Evolutionary conservation across 441 rosid species (phyloP).

Genomic region (Croton laevigatus): DNA sequence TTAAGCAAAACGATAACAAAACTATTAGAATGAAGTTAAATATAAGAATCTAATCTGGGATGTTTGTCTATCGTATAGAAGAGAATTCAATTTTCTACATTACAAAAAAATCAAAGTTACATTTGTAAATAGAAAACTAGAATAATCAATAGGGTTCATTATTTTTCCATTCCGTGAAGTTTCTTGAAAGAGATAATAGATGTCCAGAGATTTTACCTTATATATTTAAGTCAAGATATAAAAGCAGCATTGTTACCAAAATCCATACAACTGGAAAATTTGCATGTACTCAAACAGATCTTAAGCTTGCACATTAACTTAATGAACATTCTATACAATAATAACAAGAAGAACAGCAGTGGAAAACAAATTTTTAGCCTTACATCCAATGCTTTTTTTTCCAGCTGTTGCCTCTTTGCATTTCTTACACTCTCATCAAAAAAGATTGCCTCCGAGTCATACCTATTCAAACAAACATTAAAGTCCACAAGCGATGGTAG

Average conservation of each 20-base stretch:
- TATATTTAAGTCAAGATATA: background rate
- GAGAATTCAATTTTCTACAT: background rate
- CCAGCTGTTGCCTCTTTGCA: constrained; percentile 49
- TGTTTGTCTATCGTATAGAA: no score
- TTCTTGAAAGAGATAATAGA: background rate
- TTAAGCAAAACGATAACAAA: no score
- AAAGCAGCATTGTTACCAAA: background rate
- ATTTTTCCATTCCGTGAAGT: background rate
- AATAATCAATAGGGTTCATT: background rate
- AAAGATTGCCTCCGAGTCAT: constrained; percentile 65
- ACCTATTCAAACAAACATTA: constrained; percentile 36
- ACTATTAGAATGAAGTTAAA: no score
- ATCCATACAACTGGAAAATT: background rate
- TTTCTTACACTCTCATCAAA: constrained; percentile 77
- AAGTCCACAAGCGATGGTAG: constrained; percentile 6
- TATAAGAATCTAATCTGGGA: no score
- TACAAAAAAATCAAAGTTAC: background rate
- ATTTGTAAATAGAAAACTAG: no score
- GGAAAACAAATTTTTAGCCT: constrained; percentile 14
- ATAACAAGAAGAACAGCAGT: background rate
- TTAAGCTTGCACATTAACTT: constrained; percentile 1
- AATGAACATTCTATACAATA: background rate
- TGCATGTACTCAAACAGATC: background rate
- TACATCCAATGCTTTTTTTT: constrained; percentile 69
- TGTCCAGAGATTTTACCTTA: background rate